Evolutionary conservation across 1,284 basidiomycete species (phyloP).

Genomic region (Puccinia novopanici): DNA sequence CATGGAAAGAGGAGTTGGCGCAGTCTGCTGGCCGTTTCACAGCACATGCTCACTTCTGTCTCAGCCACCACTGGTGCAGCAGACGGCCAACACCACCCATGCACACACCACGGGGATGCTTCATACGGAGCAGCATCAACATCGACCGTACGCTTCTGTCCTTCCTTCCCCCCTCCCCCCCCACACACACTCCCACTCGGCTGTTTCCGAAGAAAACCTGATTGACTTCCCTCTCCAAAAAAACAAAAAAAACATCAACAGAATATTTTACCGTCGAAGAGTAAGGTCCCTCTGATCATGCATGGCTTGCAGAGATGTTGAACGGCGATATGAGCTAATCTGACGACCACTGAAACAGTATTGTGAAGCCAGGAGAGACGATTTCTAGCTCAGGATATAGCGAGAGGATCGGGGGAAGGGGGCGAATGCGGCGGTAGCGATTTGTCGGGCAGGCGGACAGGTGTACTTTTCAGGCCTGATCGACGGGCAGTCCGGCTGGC

Average conservation of each 20-base stretch:
- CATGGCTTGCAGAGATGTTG: background rate
- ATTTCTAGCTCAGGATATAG: slow-evolving; percentile 4
- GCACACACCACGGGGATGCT: slow-evolving; percentile 1
- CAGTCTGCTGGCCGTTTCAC: background rate
- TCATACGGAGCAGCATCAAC: slow-evolving; percentile 44
- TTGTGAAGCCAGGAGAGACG: slow-evolving; percentile 31
- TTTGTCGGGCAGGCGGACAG: slow-evolving; percentile 8
- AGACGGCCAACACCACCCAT: background rate
- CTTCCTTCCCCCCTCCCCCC: background rate
- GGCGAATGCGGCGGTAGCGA: slow-evolving; percentile 37
- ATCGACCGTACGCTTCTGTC: slow-evolving; percentile 30
- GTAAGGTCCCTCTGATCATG: background rate
- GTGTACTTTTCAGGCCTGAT: slow-evolving; percentile 33
- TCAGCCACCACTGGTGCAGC: background rate
- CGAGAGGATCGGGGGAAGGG: slow-evolving; percentile 33
- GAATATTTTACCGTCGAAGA: slow-evolving; percentile 40
- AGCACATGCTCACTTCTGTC: background rate
- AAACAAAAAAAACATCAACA: background rate
- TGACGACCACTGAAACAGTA: background rate
- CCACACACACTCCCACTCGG: background rate
- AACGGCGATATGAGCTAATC: background rate
- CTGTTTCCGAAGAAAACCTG: too few relatives aligned
- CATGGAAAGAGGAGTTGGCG: background rate
- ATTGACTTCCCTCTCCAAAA: too few relatives aligned
- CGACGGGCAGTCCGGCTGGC: slow-evolving; percentile 16